Evolutionary conservation across 2,329 filamentous ascomycete genomes (phyloP), one percentile per base, ranked within the genome.

Genomic region (Trichophaea hybrida): DNA sequence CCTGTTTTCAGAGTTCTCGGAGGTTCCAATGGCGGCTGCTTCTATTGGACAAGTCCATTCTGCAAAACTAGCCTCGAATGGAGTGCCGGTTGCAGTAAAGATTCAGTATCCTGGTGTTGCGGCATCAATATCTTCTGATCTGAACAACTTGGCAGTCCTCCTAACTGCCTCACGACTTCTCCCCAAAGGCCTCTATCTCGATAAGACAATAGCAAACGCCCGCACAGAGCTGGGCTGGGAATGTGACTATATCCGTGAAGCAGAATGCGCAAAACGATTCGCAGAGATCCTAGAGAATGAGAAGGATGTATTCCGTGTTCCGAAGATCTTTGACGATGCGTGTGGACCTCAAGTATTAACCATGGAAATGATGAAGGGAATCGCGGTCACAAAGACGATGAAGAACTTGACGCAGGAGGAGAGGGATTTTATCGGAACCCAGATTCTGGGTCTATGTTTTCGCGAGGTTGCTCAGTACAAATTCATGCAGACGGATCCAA

Each of bases 401-500:
- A 77, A 79, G 49, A 78, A 78, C 13, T 83, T 97, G 60, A 83
- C 80, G 0, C 91, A 97, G 70, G 77, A 81, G 55, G 88, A 97
- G 72, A 83, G 85, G 61, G 89, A 98, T 75, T 96, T 90, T 88
- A 94, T 98, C 69, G 93, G 93, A 57, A 93, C 88, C 0, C 87
- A 97, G 69, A 87, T 97, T 65, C 34, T 65, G 17, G 59, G 59
- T 31, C 54, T 66, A 13, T 63, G 61, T 31, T 61, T 64, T 17
- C 59, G 60, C 43, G 67, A 57, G 54, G 65, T 59, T 56, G 63
- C 32, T 31, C 61, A 60, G 49, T 69, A 60, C 79, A 97, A 56
- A 86, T 97, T 94, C 75, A 98, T 98, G 93, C 93, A 98, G 74
- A 98, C 93, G 4, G 93, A 98, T 70, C 93, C 93, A 44, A 98